phyloP scores from a whole-genome alignment of 1,284 basidiomycete species.

The Prillingera fragicola region DNA sequence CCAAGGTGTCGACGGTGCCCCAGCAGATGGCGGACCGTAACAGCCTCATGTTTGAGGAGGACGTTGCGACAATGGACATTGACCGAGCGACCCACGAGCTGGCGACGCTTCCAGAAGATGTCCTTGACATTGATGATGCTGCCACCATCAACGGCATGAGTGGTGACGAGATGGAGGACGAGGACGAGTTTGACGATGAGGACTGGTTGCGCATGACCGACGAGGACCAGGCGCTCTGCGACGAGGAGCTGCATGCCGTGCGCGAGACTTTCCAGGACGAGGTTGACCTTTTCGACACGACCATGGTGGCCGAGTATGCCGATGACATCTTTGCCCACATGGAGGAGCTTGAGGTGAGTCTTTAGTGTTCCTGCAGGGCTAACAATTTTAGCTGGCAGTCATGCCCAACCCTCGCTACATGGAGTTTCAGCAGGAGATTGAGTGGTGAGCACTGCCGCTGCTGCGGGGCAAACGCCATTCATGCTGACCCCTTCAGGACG shows the following conservation, averaged over 20 bases:
- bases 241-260: constrained; percentile 41
- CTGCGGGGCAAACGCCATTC: background rate
- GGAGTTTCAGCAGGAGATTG: constrained; percentile 88
- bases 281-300: constrained; percentile 80
- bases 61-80: constrained; percentile 26
- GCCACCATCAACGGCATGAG: constrained; percentile 8
- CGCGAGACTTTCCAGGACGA: constrained; percentile 58
- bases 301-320: constrained; percentile 97
- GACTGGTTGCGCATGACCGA: constrained; percentile 62
- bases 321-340: constrained; percentile 98
- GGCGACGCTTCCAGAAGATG: constrained; percentile 17
- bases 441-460: constrained; percentile 57
- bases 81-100: too few relatives aligned
- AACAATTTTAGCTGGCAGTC: constrained; percentile 58
- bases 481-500: constrained; percentile 38
- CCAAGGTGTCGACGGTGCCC: constrained; percentile 15
- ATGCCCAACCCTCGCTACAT: constrained; percentile 96
- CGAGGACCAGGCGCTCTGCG: constrained; percentile 35
- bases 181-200: constrained; percentile 53
- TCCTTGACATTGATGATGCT: constrained; percentile 16
- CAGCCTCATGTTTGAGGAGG: constrained; percentile 31
- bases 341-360: constrained; percentile 75
- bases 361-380: too few relatives aligned
- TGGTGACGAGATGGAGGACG: constrained; percentile 29
- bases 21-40: constrained; percentile 11